These are phyloP conservation scores for Claviceps africana DNA, from an alignment of 2,329 filamentous ascomycete species.

Conservation along the genomic window DNA sequence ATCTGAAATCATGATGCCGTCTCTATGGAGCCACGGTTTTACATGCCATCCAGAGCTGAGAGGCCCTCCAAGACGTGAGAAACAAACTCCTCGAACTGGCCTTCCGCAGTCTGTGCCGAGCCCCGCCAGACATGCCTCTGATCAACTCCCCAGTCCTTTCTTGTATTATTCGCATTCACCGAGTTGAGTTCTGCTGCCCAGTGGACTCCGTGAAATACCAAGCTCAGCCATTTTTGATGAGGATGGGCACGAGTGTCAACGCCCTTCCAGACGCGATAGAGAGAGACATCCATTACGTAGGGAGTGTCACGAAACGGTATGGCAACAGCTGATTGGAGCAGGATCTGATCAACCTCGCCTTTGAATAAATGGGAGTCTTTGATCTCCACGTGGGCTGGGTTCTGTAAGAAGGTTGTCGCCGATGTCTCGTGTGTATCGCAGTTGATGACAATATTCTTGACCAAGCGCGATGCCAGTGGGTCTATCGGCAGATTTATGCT, in stretches of 20 bases:
- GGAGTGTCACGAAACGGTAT: constrained; percentile 18
- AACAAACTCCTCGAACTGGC: constrained; percentile 18
- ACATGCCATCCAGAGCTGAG: constrained; percentile 7
- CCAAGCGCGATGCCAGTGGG: constrained; percentile 8
- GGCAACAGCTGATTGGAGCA: constrained; percentile 14
- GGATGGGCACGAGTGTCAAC: constrained; percentile 7
- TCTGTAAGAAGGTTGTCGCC: neutral
- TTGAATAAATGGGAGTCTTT: neutral
- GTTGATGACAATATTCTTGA: constrained; percentile 11
- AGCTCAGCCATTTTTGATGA: constrained; percentile 15
- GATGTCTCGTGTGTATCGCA: neutral
- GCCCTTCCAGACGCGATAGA: constrained; percentile 16
- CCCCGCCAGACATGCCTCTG: constrained; percentile 21
- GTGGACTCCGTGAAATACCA: constrained; percentile 20
- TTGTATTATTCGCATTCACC: constrained; percentile 10
- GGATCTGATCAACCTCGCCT: constrained; percentile 8
- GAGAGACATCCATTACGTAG: constrained; percentile 20
- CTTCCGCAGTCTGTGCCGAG: constrained; percentile 11
- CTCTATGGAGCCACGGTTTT: neutral
- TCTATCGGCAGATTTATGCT: constrained; percentile 11
- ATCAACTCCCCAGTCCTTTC: constrained; percentile 18
- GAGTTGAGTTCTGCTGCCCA: constrained; percentile 25
- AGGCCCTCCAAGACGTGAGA: constrained; percentile 19
- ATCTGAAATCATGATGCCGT: neutral
- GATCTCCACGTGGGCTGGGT: neutral